These are phyloP conservation scores for Clohesyomyces aquaticus DNA, from an alignment of 495 filamentous ascomycete genomes.

Conservation along the genomic window DNA sequence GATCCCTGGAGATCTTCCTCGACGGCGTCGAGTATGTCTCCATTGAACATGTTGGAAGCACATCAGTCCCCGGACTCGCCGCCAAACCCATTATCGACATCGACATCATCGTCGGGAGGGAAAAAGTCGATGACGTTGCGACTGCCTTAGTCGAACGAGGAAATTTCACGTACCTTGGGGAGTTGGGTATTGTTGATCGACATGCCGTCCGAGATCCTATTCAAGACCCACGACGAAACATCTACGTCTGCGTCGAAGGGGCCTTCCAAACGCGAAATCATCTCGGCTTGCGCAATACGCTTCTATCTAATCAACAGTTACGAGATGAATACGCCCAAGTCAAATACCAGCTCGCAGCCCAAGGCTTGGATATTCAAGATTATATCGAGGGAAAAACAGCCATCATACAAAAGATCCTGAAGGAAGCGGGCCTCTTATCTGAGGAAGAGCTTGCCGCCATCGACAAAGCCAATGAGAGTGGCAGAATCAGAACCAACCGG, in stretches of 20 bases:
- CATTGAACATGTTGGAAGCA: slow-evolving; percentile 46
- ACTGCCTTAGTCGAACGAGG: slow-evolving; percentile 21
- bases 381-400: slow-evolving; percentile 33
- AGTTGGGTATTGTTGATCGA: slow-evolving; percentile 34
- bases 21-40: slow-evolving; percentile 5
- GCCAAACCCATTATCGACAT: slow-evolving; percentile 47
- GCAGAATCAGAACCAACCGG: slow-evolving; percentile 25
- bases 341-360: slow-evolving; percentile 27
- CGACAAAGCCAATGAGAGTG: slow-evolving; percentile 17
- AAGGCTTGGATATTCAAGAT: slow-evolving; percentile 16
- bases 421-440: slow-evolving; percentile 17
- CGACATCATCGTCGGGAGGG: slow-evolving; percentile 38
- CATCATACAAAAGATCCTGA: slow-evolving; percentile 34
- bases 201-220: slow-evolving; percentile 25
- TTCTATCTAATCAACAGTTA: slow-evolving; percentile 23
- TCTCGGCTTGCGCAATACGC: slow-evolving; percentile 32
- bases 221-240: slow-evolving; percentile 27
- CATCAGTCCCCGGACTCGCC: slow-evolving; percentile 40
- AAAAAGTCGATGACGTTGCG: slow-evolving; percentile 15
- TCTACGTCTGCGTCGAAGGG: slow-evolving; percentile 38
- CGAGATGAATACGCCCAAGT: slow-evolving; percentile 39
- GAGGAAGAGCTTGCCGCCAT: slow-evolving; percentile 30
- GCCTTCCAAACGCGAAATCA: slow-evolving; percentile 34
- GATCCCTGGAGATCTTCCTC: slow-evolving; percentile 24
- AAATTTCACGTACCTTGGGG: slow-evolving; percentile 33